These are phyloP conservation scores for Pachyrhizus erosus DNA, from an alignment of 306 rosid species.

Conservation along the genomic window DNA sequence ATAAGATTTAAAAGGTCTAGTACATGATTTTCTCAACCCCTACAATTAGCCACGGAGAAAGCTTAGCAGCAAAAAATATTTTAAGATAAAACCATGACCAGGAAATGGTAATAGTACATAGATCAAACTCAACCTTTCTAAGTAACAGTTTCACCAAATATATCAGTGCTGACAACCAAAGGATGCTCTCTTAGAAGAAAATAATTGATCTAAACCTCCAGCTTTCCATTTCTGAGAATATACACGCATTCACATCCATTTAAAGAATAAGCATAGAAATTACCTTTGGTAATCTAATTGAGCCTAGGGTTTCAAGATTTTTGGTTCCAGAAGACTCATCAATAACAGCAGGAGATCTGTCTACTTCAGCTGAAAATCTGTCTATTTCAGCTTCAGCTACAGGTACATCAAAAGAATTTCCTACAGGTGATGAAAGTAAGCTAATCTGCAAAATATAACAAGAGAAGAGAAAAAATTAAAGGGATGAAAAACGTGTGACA, in stretches of 20 bases:
- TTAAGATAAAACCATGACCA: constrained; percentile 8
- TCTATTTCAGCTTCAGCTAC: constrained; percentile 61
- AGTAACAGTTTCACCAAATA: constrained; percentile 13
- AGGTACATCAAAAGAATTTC: constrained; percentile 74
- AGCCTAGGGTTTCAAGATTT: constrained; percentile 63
- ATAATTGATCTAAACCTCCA: constrained; percentile 27
- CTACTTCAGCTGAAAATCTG: constrained; percentile 50
- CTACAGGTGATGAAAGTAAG: constrained; percentile 77
- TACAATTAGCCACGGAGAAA: constrained; percentile 13
- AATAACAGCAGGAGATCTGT: constrained; percentile 39
- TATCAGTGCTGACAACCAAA: constrained; percentile 7
- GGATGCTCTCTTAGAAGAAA: constrained; percentile 14
- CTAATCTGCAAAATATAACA: constrained; percentile 68
- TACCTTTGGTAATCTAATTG: constrained; percentile 72
- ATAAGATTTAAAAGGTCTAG: constrained; percentile 16
- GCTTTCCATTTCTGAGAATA: constrained; percentile 31
- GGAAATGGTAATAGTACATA: constrained; percentile 3
- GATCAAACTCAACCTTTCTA: constrained; percentile 22
- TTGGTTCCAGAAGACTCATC: constrained; percentile 51
- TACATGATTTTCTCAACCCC: background rate
- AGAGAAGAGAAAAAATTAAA: constrained; percentile 24
- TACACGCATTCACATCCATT: constrained; percentile 12
- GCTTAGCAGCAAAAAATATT: background rate
- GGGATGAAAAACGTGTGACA: constrained; percentile 33
- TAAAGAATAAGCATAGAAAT: constrained; percentile 35